phyloP scores from a whole-genome alignment of 257 asterid genomes.

The Solanum rostratum region DNA sequence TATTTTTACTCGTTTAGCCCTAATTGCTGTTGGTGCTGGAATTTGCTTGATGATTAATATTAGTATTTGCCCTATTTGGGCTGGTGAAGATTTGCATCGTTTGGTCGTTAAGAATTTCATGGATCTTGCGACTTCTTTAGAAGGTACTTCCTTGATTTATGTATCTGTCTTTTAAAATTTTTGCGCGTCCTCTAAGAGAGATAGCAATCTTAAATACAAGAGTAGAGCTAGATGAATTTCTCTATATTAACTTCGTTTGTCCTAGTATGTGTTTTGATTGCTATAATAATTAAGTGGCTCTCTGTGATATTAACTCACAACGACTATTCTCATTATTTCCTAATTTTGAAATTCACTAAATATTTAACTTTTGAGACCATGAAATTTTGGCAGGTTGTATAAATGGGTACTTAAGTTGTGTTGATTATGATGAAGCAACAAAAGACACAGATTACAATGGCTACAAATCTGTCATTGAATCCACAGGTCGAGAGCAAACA shows the following conservation, averaged over 20 bases:
- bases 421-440: conserved; percentile 21
- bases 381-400: conserved; percentile 18
- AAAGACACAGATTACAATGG: conserved; percentile 31
- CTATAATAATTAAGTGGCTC: no score
- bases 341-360: not conserved
- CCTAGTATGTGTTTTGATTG: no score
- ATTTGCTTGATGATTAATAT: conserved; percentile 27
- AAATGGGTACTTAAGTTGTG: conserved; percentile 21
- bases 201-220: no score
- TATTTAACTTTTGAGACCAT: no score
- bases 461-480: conserved; percentile 35
- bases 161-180: no score
- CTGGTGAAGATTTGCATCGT: conserved; percentile 40
- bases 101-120: conserved; percentile 32
- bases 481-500: conserved; percentile 26
- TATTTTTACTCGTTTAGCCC: conserved; percentile 20
- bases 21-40: conserved; percentile 35
- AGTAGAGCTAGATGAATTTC: not conserved
- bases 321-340: no score
- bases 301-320: no score
- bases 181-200: no score
- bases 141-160: conserved; percentile 5
- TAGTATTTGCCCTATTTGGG: conserved; percentile 35
- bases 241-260: no score
- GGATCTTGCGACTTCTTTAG: conserved; percentile 33